phyloP scores from a whole-genome alignment of 1,139 yeast species.

The Debaryomyces coudertii region DNA sequence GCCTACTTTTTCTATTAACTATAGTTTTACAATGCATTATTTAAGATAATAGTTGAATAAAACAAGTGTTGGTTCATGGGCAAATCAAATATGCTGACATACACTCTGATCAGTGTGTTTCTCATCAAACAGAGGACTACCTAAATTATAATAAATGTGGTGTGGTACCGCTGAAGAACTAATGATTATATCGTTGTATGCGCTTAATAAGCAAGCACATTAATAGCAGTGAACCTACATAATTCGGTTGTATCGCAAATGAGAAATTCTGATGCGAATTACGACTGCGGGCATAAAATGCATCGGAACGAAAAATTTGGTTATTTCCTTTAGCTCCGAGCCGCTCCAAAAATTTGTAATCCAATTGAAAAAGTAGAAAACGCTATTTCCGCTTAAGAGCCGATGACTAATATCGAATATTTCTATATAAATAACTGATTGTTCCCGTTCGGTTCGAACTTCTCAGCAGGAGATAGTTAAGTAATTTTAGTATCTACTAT shows the following conservation, averaged over 20 bases:
- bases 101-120: too few relatives aligned
- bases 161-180: too few relatives aligned
- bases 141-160: too few relatives aligned
- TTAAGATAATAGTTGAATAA: too few relatives aligned
- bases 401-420: constrained; percentile 13
- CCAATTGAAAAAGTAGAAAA: constrained; percentile 4
- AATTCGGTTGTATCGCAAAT: not conserved
- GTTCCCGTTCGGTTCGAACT: not conserved
- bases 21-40: too few relatives aligned
- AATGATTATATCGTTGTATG: too few relatives aligned
- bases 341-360: constrained; percentile 7
- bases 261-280: not conserved
- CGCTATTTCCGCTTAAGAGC: constrained; percentile 10
- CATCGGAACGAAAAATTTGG: not conserved
- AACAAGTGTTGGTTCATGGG: too few relatives aligned
- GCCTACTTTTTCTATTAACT: too few relatives aligned
- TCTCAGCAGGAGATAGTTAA: not conserved
- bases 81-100: too few relatives aligned
- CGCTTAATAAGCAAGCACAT: not conserved
- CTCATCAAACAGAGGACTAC: too few relatives aligned
- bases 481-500: not conserved
- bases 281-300: not conserved
- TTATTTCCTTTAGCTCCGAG: constrained; percentile 5
- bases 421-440: constrained; percentile 7
- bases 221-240: too few relatives aligned